Evolutionary conservation across 192 early-diverging fungal genomes (phyloP).

Genomic region (Dissophora ornata): DNA sequence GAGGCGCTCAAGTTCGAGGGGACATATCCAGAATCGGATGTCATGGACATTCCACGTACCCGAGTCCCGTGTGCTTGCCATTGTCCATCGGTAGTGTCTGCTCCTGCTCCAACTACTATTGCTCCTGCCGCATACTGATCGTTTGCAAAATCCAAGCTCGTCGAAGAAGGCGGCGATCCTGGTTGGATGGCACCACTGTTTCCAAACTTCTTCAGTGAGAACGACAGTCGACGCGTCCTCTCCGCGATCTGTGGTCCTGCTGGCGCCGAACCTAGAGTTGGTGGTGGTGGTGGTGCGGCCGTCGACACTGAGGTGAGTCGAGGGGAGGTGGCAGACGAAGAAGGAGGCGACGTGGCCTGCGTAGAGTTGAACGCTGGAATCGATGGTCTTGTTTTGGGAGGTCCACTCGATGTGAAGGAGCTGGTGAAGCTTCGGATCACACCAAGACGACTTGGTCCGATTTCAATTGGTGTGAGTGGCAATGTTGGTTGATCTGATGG

Average conservation of each 20-base stretch:
- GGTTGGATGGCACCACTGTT: not conserved
- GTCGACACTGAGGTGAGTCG: not conserved
- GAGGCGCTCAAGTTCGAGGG: conserved; percentile 18
- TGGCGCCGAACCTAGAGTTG: conserved; percentile 18
- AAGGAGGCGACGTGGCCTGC: not conserved
- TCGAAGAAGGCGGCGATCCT: not conserved
- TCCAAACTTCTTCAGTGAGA: conserved; percentile 42
- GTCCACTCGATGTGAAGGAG: conserved; percentile 24
- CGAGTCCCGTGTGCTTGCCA: not conserved
- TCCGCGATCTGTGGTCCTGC: conserved; percentile 32
- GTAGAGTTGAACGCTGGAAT: conserved; percentile 33
- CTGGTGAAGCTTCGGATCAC: conserved; percentile 55
- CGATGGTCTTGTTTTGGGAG: conserved; percentile 25
- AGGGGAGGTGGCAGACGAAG: not conserved
- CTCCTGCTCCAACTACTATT: not conserved
- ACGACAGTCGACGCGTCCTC: conserved; percentile 34
- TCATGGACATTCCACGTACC: conserved; percentile 30
- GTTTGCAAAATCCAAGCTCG: not conserved
- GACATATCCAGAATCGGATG: conserved; percentile 5
- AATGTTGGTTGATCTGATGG: conserved; percentile 8
- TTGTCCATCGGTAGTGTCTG: too few relatives aligned
- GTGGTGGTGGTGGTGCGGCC: not conserved
- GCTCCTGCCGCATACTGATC: not conserved
- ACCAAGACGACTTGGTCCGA: conserved; percentile 24
- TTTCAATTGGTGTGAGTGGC: not conserved